Conservation (phyloP, 495 filamentous ascomycete genomes). For the Talaromyces nanjingensis region DNA sequence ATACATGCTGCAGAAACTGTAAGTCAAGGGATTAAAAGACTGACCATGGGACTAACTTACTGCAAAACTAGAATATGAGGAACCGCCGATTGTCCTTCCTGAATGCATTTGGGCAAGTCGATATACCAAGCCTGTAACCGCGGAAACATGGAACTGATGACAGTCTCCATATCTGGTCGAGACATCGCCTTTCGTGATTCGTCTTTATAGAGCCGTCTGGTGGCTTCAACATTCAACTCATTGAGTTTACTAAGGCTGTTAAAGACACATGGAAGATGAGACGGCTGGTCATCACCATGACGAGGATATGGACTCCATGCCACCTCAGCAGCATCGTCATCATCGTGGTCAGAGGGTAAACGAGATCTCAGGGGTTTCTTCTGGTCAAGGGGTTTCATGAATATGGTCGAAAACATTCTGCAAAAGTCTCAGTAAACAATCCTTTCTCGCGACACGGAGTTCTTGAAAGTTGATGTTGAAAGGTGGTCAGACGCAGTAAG, state of each 20-base stretch:
- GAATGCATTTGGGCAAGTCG: conserved; percentile 20
- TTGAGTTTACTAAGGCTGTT: conserved; percentile 19
- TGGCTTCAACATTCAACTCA: conserved; percentile 17
- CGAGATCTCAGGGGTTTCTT: conserved; percentile 14
- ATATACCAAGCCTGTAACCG: conserved; percentile 23
- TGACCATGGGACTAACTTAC: conserved; percentile 19
- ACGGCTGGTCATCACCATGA: conserved; percentile 24
- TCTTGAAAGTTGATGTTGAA: conserved; percentile 19
- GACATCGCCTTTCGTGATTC: conserved; percentile 11
- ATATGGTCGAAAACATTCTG: conserved; percentile 15
- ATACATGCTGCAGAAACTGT: conserved; percentile 13
- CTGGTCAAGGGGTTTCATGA: conserved; percentile 21
- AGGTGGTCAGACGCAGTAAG: conserved; percentile 20
- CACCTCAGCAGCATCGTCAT: conserved; percentile 17
- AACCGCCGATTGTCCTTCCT: conserved; percentile 18
- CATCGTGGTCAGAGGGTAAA: conserved; percentile 11
- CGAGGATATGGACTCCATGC: conserved; percentile 35
- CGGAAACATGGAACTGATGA: conserved; percentile 16
- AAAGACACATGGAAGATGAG: conserved; percentile 25
- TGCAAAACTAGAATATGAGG: conserved; percentile 30
- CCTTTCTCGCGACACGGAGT: not conserved
- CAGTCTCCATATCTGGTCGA: conserved; percentile 16
- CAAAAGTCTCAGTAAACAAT: conserved; percentile 13
- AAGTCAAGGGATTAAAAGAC: not conserved
- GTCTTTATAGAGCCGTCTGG: conserved; percentile 22